phyloP scores from a whole-genome alignment of 768 basidiomycete genomes.

The Lactarius tabidus region DNA sequence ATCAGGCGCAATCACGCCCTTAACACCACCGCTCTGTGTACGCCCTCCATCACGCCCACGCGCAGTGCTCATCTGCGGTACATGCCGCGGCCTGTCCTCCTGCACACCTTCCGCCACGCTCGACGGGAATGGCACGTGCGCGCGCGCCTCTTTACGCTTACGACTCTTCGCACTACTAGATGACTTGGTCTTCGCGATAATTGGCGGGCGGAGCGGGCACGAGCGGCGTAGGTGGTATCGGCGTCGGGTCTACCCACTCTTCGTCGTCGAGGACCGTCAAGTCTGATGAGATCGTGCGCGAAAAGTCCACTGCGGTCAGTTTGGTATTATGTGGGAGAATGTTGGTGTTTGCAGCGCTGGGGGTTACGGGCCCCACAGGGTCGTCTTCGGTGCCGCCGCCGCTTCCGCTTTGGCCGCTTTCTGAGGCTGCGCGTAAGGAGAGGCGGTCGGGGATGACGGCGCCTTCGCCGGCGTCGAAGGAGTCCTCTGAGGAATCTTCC shows the following conservation, averaged over 20 bases:
- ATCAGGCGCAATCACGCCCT: slow-evolving; percentile 56
- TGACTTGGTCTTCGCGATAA: no score
- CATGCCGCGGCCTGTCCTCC: slow-evolving; percentile 25
- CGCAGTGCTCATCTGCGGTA: slow-evolving; percentile 64
- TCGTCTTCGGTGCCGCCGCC: slow-evolving; percentile 72
- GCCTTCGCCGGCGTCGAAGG: slow-evolving; percentile 44
- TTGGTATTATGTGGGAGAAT: slow-evolving; percentile 25
- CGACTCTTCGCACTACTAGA: slow-evolving; percentile 36
- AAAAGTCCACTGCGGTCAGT: slow-evolving; percentile 31
- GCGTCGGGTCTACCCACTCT: slow-evolving; percentile 65
- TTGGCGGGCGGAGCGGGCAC: slow-evolving; percentile 7
- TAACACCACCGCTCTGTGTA: slow-evolving; percentile 83
- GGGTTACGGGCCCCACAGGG: slow-evolving; percentile 64
- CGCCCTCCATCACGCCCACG: slow-evolving; percentile 80
- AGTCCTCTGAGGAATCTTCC: slow-evolving; percentile 42
- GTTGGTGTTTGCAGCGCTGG: no score
- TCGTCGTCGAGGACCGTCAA: slow-evolving; percentile 43
- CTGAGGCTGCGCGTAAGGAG: slow-evolving; percentile 37
- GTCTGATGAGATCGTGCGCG: slow-evolving; percentile 34
- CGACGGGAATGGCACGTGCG: slow-evolving; percentile 26
- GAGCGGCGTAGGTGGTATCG: slow-evolving; percentile 35
- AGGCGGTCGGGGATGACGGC: slow-evolving; percentile 37
- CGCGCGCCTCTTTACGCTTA: slow-evolving; percentile 36
- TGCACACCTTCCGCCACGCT: slow-evolving; percentile 19
- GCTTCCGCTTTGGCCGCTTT: slow-evolving; percentile 43